Percentiles rank a stretch among this genome's conserved stretches.
Conservation (phyloP, 495 filamentous ascomycete genomes). For the Talaromyces trachyspermus region DNA sequence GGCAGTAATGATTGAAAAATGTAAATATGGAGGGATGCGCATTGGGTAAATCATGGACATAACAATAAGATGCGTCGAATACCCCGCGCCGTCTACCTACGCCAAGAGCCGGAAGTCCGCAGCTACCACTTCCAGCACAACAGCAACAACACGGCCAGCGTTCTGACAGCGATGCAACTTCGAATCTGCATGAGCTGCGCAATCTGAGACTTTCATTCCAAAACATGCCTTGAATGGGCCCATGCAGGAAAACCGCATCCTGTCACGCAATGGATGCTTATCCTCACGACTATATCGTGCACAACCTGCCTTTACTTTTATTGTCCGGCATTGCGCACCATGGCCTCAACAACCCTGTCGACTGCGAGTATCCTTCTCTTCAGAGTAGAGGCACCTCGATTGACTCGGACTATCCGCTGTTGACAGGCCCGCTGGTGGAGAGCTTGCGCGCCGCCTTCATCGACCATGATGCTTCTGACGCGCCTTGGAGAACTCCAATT, state of each 20-base stretch:
- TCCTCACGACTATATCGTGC: constrained; percentile 69
- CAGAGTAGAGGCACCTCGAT: constrained; percentile 53
- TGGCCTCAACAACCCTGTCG: constrained; percentile 11
- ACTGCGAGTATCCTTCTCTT: constrained; percentile 40
- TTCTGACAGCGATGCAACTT: too few species aligned
- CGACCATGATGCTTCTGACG: constrained; percentile 53
- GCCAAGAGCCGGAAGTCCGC: too few species aligned
- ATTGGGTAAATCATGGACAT: too few species aligned
- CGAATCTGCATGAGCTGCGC: too few species aligned
- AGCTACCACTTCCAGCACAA: too few species aligned
- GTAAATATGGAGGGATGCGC: too few species aligned
- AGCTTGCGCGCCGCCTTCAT: constrained; percentile 62
- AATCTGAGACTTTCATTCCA: neutral
- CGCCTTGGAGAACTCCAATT: constrained; percentile 50
- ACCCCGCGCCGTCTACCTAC: too few species aligned
- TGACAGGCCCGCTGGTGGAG: constrained; percentile 57
- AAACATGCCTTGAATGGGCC: constrained; percentile 33
- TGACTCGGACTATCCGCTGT: constrained; percentile 57
- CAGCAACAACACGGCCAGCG: too few species aligned
- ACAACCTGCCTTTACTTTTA: constrained; percentile 73
- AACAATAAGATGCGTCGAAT: too few species aligned
- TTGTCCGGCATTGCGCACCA: constrained; percentile 60
- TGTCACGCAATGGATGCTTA: constrained; percentile 76
- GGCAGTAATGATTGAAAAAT: too few species aligned
- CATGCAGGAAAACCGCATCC: constrained; percentile 13